Conservation (phyloP, 495 filamentous ascomycete species). For the Hyaloscypha finlandica region DNA sequence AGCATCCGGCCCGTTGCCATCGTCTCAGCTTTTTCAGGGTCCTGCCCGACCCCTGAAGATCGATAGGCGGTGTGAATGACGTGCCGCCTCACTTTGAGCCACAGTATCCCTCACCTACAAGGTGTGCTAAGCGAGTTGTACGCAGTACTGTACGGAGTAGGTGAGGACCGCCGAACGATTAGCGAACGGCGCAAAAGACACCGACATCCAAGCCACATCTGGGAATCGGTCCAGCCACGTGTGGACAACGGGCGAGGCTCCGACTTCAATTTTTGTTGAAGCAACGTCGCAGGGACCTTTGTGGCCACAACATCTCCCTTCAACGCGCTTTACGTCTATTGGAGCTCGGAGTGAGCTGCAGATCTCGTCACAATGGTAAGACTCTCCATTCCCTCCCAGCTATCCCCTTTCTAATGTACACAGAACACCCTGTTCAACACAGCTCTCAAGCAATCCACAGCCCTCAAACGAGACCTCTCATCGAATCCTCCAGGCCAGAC, state of each 20-base stretch:
- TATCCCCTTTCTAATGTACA: slow-evolving; percentile 13
- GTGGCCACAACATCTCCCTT: background rate
- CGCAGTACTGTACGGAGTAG: no score
- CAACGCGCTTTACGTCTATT: background rate
- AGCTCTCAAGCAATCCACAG: slow-evolving; percentile 87
- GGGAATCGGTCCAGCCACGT: slow-evolving; percentile 5
- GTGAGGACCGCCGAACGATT: no score
- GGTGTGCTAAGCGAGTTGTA: no score
- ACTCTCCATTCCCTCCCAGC: background rate
- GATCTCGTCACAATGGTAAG: slow-evolving; percentile 7
- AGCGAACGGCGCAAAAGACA: background rate
- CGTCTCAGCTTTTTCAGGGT: slow-evolving; percentile 18
- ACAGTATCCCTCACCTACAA: no score
- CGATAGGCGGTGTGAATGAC: slow-evolving; percentile 7
- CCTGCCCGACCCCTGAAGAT: slow-evolving; percentile 19
- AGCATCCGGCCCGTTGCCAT: background rate
- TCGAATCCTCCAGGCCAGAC: slow-evolving; percentile 52
- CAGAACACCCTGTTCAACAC: slow-evolving; percentile 95
- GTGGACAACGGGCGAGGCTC: background rate
- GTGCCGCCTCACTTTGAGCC: background rate
- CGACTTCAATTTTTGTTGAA: background rate
- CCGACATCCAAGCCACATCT: slow-evolving; percentile 2
- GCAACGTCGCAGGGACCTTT: background rate
- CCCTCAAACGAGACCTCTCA: slow-evolving; percentile 83
- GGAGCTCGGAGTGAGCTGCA: background rate